Percentiles rank a stretch among this genome's conserved stretches.
These are phyloP conservation scores for Euphorbia pulcherrima DNA, from an alignment of 345 rosid genomes.

Conservation along the genomic window DNA sequence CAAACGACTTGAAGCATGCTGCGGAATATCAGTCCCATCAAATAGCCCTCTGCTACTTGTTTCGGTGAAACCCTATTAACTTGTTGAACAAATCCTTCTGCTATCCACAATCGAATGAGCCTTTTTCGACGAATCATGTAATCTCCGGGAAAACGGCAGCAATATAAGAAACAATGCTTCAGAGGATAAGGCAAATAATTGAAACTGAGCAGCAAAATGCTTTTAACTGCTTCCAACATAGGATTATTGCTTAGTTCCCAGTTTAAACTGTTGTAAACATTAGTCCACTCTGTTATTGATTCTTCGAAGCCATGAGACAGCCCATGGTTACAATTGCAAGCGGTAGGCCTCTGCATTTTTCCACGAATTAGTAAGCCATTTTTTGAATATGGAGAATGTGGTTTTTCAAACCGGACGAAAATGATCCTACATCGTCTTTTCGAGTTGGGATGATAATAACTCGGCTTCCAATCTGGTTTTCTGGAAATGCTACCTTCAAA, in stretches of 20 bases:
- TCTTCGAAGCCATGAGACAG: conserved; percentile 18
- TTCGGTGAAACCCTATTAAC: conserved; percentile 14
- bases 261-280: conserved; percentile 25
- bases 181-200: conserved; percentile 24
- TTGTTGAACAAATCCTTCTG: conserved; percentile 34
- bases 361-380: not conserved
- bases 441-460: conserved; percentile 25
- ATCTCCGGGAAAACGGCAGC: conserved; percentile 31
- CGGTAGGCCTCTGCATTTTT: conserved; percentile 18
- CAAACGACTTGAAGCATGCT: conserved; percentile 37
- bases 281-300: conserved; percentile 17
- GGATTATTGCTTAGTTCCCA: conserved; percentile 30
- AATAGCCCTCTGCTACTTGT: conserved; percentile 33
- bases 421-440: conserved; percentile 5
- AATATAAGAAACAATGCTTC: conserved; percentile 21
- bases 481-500: conserved; percentile 13
- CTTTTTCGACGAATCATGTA: conserved; percentile 23
- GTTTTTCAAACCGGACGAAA: not conserved
- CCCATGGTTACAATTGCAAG: conserved; percentile 20
- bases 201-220: conserved; percentile 35
- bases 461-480: conserved; percentile 15
- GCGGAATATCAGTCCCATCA: conserved; percentile 34
- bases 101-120: conserved; percentile 35
- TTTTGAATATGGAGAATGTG: not conserved
- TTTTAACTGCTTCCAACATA: conserved; percentile 26